Evolutionary conservation across 768 basidiomycete species (phyloP).

Genomic region (Russula abietina): DNA sequence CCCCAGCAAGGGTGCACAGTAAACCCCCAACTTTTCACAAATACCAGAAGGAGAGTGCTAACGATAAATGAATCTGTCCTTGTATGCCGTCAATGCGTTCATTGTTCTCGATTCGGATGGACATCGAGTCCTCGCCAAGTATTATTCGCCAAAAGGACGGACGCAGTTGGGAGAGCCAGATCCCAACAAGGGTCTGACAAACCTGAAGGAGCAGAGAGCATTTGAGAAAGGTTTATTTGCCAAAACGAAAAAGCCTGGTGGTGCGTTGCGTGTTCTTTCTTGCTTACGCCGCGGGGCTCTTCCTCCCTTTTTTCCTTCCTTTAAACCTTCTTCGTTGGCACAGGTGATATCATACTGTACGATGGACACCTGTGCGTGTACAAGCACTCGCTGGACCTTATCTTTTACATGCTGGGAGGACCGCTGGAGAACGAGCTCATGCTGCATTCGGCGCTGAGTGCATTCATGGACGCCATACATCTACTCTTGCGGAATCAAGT

Average conservation of each 20-base stretch:
- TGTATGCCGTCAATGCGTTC: constrained; percentile 84
- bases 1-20: not conserved
- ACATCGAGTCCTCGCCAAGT: constrained; percentile 91
- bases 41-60: not conserved
- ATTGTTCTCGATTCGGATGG: constrained; percentile 94
- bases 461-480: constrained; percentile 79
- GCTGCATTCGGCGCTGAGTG: constrained; percentile 78
- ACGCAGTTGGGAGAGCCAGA: constrained; percentile 43
- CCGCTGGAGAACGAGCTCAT: constrained; percentile 92
- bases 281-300: not conserved
- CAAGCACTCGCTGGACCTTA: constrained; percentile 91
- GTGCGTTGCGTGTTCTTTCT: constrained; percentile 44
- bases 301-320: not conserved
- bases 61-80: constrained; percentile 63
- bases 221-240: constrained; percentile 95
- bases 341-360: constrained; percentile 91
- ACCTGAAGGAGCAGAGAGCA: constrained; percentile 86
- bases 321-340: not conserved
- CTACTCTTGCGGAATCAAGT: constrained; percentile 86
- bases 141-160: constrained; percentile 72
- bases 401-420: constrained; percentile 88
- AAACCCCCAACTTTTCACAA: not conserved
- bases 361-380: constrained; percentile 89
- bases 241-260: constrained; percentile 91
- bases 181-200: constrained; percentile 50